Evolutionary conservation across 805 yeast genomes (phyloP), one percentile per base, ranked within the genome.

Genomic region (Candida lessepsii): DNA sequence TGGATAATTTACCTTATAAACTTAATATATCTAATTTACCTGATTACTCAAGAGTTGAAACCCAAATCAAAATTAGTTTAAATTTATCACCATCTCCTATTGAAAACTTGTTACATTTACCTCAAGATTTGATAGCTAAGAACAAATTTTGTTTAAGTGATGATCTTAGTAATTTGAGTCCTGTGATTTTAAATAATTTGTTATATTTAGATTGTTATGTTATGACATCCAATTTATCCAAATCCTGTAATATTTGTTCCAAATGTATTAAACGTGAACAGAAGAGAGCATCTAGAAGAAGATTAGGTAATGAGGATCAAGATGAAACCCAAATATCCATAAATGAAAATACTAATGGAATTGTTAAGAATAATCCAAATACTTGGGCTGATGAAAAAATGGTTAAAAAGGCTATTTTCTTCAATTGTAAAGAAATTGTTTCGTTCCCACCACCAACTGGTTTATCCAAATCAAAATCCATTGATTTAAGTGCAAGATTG

Each of bases 251-350:
- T 52, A 89, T 88, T 51, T 91, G 99, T 66, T 57, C 81, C 17
- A 80, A 95, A 53, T 91, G 99, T 70, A 80, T 90, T 55, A 84
- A 89, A 61, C 76, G 99, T 55, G 99, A 91, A 58, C 83, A 88
- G 54, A 88, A 93, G 62, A 76, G 99, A 52, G 98, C 98, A 1
- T 82, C 91, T 25, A 78, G 99, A 60, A 80, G 96, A 58, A 91
- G 93, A 63, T 76, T 81, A 3, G 87, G 87, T n/a, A 21, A 44
- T 24, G 52, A 44, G 16, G 48, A 47, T 14, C 42, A 29, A 11
- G 36, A 27, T 9, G 37, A 37, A 3, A 17, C 28, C 3, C 29
- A 34, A 17, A 9, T 24, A 10, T 34, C 29, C 4, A 16, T 18
- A 16, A 34, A 26, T 27, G 26, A 42, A 8, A 37, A 21, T 24